Evolutionary conservation across 192 early-diverging fungal species (phyloP).

Genomic region (Mortierella antarctica): DNA sequence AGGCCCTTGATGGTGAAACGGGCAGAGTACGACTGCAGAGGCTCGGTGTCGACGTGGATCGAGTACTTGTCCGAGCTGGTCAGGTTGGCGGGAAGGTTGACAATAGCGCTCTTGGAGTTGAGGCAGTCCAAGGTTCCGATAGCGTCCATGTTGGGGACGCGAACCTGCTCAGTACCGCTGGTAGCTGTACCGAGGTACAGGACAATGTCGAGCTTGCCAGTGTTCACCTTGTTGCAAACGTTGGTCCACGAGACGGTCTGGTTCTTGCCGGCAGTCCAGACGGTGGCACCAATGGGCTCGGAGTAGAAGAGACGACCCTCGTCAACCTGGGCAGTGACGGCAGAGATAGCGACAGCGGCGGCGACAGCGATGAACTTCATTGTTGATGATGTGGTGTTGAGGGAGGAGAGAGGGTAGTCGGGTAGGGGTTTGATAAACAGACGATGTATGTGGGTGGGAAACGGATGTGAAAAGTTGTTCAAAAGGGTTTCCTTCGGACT

Average conservation of each 20-base stretch:
- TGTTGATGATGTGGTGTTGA: neutral
- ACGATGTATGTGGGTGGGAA: conserved; percentile 42
- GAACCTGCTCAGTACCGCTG: conserved; percentile 33
- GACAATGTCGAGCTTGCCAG: conserved; percentile 25
- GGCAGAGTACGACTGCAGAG: conserved; percentile 32
- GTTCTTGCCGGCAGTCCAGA: conserved; percentile 36
- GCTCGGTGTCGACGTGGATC: conserved; percentile 36
- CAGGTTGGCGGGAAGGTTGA: conserved; percentile 39
- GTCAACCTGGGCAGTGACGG: conserved; percentile 43
- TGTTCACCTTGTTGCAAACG: conserved; percentile 34
- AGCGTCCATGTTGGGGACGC: conserved; percentile 16
- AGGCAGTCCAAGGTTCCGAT: conserved; percentile 41
- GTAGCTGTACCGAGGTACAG: conserved; percentile 35
- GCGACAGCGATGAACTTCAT: conserved; percentile 41
- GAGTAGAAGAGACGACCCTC: conserved; percentile 49
- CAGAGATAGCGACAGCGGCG: conserved; percentile 34
- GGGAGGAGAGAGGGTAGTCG: neutral
- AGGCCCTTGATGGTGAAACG: conserved; percentile 42
- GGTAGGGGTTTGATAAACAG: neutral
- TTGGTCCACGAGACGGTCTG: conserved; percentile 43
- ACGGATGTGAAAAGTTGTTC: conserved; percentile 8
- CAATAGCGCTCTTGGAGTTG: conserved; percentile 26
- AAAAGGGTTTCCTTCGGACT: conserved; percentile 6
- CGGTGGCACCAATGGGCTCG: conserved; percentile 27
- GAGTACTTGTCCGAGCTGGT: conserved; percentile 33